phyloP scores from a whole-genome alignment of 1,139 yeast species.

The Nakaseomyces glabratus region DNA sequence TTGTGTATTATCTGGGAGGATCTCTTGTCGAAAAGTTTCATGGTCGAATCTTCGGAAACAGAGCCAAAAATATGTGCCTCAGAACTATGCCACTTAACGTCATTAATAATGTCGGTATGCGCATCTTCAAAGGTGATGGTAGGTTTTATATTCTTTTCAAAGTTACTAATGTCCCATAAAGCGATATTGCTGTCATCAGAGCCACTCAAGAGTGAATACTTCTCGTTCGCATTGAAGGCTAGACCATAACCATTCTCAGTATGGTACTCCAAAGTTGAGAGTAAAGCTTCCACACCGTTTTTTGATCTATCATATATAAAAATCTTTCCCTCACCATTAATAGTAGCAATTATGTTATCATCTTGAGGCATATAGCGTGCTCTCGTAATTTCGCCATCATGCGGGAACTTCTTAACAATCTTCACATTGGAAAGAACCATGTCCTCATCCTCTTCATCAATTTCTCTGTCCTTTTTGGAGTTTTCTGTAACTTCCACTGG shows the following conservation, averaged over 20 bases:
- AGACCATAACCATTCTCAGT: constrained; percentile 64
- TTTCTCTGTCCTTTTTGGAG: constrained; percentile 19
- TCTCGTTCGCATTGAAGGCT: constrained; percentile 45
- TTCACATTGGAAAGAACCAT: constrained; percentile 43
- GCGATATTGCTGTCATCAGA: constrained; percentile 59
- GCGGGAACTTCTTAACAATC: constrained; percentile 50
- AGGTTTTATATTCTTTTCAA: constrained; percentile 12
- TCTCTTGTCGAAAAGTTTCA: constrained; percentile 63
- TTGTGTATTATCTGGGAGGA: constrained; percentile 29
- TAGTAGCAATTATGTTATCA: constrained; percentile 59
- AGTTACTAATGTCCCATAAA: constrained; percentile 41
- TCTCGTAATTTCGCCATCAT: constrained; percentile 59
- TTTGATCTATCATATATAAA: constrained; percentile 49
- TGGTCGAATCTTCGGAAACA: constrained; percentile 61
- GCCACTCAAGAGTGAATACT: constrained; percentile 47
- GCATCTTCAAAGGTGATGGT: constrained; percentile 29
- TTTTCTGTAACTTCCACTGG: constrained; percentile 37
- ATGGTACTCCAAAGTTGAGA: constrained; percentile 42
- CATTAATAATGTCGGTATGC: constrained; percentile 59
- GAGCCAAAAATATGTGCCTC: constrained; percentile 49
- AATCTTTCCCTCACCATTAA: constrained; percentile 67
- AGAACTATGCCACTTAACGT: constrained; percentile 59
- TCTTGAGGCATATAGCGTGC: constrained; percentile 78
- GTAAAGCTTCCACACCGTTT: constrained; percentile 23
- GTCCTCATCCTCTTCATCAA: constrained; percentile 26